phyloP scores from a whole-genome alignment of 352 stramenopile genomes.

The Phytophthora hybrid region DNA sequence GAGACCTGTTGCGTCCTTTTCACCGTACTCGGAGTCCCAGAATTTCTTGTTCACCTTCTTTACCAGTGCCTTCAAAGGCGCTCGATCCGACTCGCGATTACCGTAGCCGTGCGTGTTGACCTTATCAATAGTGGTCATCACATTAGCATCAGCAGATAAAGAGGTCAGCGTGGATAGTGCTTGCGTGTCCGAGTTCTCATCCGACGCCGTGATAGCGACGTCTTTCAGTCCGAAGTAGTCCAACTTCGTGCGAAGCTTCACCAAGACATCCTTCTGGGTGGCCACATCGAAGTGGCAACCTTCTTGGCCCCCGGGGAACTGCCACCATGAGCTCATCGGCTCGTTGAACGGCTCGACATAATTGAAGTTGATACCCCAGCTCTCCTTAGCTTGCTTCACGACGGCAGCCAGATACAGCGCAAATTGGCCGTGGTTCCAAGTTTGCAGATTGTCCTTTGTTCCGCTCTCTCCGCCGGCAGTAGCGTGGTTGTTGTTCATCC shows the following conservation, averaged over 20 bases:
- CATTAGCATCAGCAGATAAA: constrained; percentile 19
- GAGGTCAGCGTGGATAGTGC: constrained; percentile 39
- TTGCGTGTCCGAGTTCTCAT: constrained; percentile 53
- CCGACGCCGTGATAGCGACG: constrained; percentile 43
- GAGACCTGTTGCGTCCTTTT: constrained; percentile 48
- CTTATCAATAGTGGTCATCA: constrained; percentile 44
- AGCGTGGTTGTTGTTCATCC: constrained; percentile 63
- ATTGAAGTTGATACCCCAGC: constrained; percentile 55
- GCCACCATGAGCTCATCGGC: constrained; percentile 56
- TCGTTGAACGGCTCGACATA: constrained; percentile 70
- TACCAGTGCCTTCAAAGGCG: constrained; percentile 35
- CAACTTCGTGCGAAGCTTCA: constrained; percentile 46
- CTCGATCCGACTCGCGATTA: constrained; percentile 44
- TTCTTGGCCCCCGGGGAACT: constrained; percentile 50
- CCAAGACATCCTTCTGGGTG: constrained; percentile 48
- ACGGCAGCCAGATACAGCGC: constrained; percentile 52
- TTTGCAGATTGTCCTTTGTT: constrained; percentile 51
- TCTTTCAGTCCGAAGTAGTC: constrained; percentile 34
- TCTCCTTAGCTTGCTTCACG: constrained; percentile 47
- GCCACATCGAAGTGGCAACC: constrained; percentile 52
- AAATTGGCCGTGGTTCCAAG: constrained; percentile 53
- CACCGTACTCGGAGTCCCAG: constrained; percentile 64
- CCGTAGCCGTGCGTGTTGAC: constrained; percentile 62
- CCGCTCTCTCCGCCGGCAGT: constrained; percentile 49
- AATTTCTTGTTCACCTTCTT: constrained; percentile 42